A percentile compares a stretch with the other conserved stretches of the same genome.
phyloP scores from a whole-genome alignment of 352 stramenopile genomes.

The Phytophthora kernoviae region DNA sequence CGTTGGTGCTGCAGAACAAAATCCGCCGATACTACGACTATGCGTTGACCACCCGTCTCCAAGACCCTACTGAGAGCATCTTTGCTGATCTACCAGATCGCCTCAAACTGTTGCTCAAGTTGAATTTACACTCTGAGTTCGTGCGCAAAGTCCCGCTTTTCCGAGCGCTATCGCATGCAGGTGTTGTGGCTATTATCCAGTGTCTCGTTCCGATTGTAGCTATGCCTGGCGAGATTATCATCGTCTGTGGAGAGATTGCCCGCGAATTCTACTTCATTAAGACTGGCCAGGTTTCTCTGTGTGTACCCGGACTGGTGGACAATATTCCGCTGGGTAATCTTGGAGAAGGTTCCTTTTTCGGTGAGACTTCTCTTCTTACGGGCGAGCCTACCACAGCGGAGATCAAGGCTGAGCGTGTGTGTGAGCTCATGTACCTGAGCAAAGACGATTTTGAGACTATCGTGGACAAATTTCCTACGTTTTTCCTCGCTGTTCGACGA shows the following conservation, averaged over 20 bases:
- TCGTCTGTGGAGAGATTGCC: slow-evolving; percentile 57
- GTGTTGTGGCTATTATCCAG: slow-evolving; percentile 76
- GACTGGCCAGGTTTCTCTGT: slow-evolving; percentile 60
- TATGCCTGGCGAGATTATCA: slow-evolving; percentile 75
- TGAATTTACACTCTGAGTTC: slow-evolving; percentile 72
- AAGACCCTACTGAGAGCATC: slow-evolving; percentile 59
- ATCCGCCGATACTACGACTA: slow-evolving; percentile 84
- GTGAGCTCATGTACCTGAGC: slow-evolving; percentile 65
- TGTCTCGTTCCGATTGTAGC: slow-evolving; percentile 64
- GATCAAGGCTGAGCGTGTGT: slow-evolving; percentile 65
- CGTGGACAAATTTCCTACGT: slow-evolving; percentile 71
- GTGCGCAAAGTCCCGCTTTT: slow-evolving; percentile 81
- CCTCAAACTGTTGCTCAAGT: slow-evolving; percentile 64
- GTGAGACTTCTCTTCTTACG: slow-evolving; percentile 66
- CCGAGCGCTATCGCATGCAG: slow-evolving; percentile 66
- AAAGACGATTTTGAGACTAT: slow-evolving; percentile 64
- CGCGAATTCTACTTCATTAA: slow-evolving; percentile 85
- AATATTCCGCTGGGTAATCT: slow-evolving; percentile 67
- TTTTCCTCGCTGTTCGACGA: slow-evolving; percentile 62
- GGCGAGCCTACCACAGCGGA: slow-evolving; percentile 61
- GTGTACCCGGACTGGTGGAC: slow-evolving; percentile 33
- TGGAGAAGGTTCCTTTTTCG: slow-evolving; percentile 78
- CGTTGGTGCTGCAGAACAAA: slow-evolving; percentile 64
- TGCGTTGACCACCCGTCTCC: slow-evolving; percentile 57
- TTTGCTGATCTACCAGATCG: slow-evolving; percentile 79